Evolutionary conservation across 768 basidiomycete genomes (phyloP), one percentile per base, ranked within the genome.

Genomic region (Amanita pseudoporphyria): DNA sequence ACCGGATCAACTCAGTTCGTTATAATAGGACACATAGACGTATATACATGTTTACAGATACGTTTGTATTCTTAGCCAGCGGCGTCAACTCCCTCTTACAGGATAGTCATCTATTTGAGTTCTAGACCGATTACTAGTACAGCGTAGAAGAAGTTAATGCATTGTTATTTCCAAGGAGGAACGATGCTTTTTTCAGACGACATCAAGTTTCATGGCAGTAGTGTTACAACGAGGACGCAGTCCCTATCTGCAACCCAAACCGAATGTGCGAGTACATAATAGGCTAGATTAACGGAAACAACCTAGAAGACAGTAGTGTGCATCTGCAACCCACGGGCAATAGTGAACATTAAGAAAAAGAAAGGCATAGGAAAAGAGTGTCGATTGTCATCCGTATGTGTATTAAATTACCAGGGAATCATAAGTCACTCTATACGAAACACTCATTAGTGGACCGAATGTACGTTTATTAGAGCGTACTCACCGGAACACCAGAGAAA

Each of bases 211-310:
- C 26, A 28, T 4, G 7, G 7, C 7, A 28, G 24, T 26, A n/a
- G 22, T 42, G 7, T 14, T 28, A 28, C 26, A 28, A 26, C 13
- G 13, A 24, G 41, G 41, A 42, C 41, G 14, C 41, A 42, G 41
- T 42, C 41, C 41, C 41, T 42, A 42, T 14, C 41, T 42, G 41
- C 41, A 30, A 42, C 41, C 41, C 41, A 42, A 30, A 42, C 41
- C 41, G n/a, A 41, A 42, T 28, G 41, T 28, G 42, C 16, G 33
- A 48, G 41, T 42, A 42, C 41, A 42, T 42, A 42, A 42, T 42
- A 41, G 40, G 22, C 26, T 24, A 41, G 21, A 41, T 41, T 38
- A 39, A 39, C 2, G 22, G 40, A 42, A 42, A 42, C 40, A 21
- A 12, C 3, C 3, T 3, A 35, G 33, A 12, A 14, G n/a, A 18